Conservation (phyloP, 208 protist genomes). For the Trypanosoma platydactyli region DNA sequence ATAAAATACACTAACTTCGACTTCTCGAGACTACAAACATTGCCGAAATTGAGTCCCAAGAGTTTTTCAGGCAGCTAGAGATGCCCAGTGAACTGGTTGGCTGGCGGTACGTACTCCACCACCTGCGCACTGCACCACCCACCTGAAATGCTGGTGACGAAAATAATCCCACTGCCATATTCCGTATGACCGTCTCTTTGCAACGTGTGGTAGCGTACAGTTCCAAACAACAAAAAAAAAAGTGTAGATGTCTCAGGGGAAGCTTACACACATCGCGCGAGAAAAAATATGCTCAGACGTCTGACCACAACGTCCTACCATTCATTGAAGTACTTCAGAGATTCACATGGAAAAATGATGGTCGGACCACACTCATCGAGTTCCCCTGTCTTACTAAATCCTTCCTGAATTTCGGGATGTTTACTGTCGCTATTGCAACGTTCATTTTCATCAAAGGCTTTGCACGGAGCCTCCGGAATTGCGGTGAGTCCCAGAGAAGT, state of each 20-base stretch:
- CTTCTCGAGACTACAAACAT: too few species aligned
- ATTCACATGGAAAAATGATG: background rate
- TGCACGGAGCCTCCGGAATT: background rate
- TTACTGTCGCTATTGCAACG: background rate
- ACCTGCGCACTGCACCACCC: too few species aligned
- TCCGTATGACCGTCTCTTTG: too few species aligned
- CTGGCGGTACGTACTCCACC: too few species aligned
- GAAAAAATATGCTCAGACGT: too few species aligned
- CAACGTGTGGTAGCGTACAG: too few species aligned
- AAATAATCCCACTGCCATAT: too few species aligned
- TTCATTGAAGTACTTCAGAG: background rate
- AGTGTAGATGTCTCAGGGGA: background rate
- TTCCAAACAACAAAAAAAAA: slow-evolving; percentile 19
- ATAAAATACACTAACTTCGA: too few species aligned
- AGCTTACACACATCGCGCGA: background rate
- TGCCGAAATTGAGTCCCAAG: too few species aligned
- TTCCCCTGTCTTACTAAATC: background rate
- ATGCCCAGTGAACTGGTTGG: too few species aligned
- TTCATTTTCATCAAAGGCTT: background rate
- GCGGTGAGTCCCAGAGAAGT: background rate
- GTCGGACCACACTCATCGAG: background rate
- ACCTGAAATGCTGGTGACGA: too few species aligned
- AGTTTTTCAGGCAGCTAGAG: too few species aligned
- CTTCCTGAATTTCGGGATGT: background rate
- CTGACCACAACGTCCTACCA: background rate